A percentile compares a stretch with the other conserved stretches of the same genome.
Conservation (phyloP, 1,284 basidiomycete species). For the Cutaneotrichosporon dermatis region DNA sequence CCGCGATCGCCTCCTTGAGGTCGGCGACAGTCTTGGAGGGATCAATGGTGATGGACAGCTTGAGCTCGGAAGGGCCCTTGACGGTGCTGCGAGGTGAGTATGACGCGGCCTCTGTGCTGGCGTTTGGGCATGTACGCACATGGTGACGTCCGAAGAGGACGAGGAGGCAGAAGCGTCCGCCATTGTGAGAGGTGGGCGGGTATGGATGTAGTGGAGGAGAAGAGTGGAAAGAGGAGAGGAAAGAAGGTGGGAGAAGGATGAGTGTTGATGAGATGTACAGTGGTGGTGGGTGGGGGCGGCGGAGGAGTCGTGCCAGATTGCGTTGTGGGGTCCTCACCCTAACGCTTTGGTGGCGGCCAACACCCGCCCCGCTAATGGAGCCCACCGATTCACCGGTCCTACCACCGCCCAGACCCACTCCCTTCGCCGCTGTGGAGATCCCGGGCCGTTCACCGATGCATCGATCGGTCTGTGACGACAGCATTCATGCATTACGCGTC, state of each 20-base stretch:
- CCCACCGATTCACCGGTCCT: not conserved
- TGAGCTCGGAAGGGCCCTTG: slow-evolving; percentile 77
- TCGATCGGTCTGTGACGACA: too few species aligned
- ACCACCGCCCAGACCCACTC: not conserved
- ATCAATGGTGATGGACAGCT: slow-evolving; percentile 74
- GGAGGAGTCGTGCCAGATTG: not conserved
- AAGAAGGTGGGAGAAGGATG: slow-evolving; percentile 2
- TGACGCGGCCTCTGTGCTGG: not conserved
- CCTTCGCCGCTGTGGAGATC: too few species aligned
- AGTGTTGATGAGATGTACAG: not conserved
- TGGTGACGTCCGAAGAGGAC: slow-evolving; percentile 25
- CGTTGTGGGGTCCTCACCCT: too few species aligned
- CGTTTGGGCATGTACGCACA: slow-evolving; percentile 16
- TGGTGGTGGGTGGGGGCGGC: not conserved
- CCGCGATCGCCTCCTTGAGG: slow-evolving; percentile 78
- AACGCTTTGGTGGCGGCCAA: not conserved
- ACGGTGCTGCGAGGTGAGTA: slow-evolving; percentile 35
- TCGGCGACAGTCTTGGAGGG: slow-evolving; percentile 68
- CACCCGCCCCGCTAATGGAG: too few species aligned
- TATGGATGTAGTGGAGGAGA: not conserved
- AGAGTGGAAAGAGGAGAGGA: not conserved
- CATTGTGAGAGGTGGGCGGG: slow-evolving; percentile 11
- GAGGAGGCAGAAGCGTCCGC: slow-evolving; percentile 22
- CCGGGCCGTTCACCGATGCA: too few species aligned
- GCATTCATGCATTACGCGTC: too few species aligned